Percentiles rank a stretch among this genome's conserved stretches.
phyloP scores from a whole-genome alignment of 352 stramenopile species.

The Chrysophaeum taylorii region DNA sequence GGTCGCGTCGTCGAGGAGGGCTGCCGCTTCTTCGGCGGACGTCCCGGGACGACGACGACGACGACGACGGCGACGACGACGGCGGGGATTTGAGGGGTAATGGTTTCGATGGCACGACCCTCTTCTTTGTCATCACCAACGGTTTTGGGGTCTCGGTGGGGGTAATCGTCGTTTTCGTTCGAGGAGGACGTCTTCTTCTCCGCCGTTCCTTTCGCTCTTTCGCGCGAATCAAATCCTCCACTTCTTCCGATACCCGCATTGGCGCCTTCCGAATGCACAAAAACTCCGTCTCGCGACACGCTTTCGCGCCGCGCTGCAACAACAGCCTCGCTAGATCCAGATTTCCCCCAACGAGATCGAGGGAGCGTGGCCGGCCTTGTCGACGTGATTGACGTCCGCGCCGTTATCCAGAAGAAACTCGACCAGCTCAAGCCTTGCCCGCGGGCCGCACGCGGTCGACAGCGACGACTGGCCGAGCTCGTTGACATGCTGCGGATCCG shows the following conservation, averaged over 20 bases:
- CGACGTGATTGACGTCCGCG: conserved; percentile 23
- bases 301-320: background rate
- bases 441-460: conserved; percentile 20
- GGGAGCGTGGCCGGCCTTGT: conserved; percentile 23
- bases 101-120: too few species aligned
- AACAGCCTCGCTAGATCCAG: conserved; percentile 7
- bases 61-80: too few species aligned
- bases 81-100: too few species aligned
- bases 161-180: too few species aligned
- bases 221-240: too few species aligned
- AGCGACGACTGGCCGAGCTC: conserved; percentile 22
- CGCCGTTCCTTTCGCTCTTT: too few species aligned
- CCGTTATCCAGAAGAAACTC: conserved; percentile 17
- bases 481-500: conserved; percentile 13
- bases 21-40: background rate
- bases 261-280: background rate
- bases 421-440: conserved; percentile 12
- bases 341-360: conserved; percentile 22
- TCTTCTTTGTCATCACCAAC: too few species aligned
- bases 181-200: too few species aligned
- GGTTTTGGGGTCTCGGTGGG: too few species aligned
- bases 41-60: too few species aligned
- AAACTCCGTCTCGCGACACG: background rate
- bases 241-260: too few species aligned
- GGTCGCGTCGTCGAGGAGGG: background rate